phyloP scores from a whole-genome alignment of 805 yeast species.

The Danielia oregonensis region DNA sequence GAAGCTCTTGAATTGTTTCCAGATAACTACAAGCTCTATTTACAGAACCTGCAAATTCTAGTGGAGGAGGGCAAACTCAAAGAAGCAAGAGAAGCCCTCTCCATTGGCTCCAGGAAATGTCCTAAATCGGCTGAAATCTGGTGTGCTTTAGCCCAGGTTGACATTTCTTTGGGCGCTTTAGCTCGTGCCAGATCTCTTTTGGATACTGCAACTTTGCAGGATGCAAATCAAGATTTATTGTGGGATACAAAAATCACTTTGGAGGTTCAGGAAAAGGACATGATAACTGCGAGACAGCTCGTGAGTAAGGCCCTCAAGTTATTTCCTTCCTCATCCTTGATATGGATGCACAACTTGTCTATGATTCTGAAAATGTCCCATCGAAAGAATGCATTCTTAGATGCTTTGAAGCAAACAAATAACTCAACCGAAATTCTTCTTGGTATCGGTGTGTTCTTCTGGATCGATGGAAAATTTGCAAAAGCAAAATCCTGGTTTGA shows the following conservation, averaged over 20 bases:
- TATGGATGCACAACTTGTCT: conserved; percentile 66
- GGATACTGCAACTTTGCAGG: conserved; percentile 59
- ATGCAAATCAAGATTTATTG: conserved; percentile 47
- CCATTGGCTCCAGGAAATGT: conserved; percentile 46
- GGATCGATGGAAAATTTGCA: conserved; percentile 57
- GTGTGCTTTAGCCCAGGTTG: conserved; percentile 48
- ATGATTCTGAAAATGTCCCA: conserved; percentile 45
- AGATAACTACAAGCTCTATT: conserved; percentile 46
- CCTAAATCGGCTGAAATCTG: conserved; percentile 49
- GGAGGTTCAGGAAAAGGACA: conserved; percentile 50
- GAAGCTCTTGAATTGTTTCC: conserved; percentile 51
- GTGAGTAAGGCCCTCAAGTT: conserved; percentile 55
- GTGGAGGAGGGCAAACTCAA: conserved; percentile 19
- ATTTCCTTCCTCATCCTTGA: conserved; percentile 52
- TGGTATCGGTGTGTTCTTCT: conserved; percentile 65
- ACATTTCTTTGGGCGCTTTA: conserved; percentile 33
- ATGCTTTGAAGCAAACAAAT: conserved; percentile 65
- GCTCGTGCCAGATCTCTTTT: conserved; percentile 68
- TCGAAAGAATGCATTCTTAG: conserved; percentile 56
- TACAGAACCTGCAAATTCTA: conserved; percentile 61
- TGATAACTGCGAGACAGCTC: conserved; percentile 49
- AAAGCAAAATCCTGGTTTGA: conserved; percentile 75
- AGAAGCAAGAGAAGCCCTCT: conserved; percentile 46
- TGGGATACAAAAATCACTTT: conserved; percentile 57
- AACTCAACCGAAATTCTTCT: conserved; percentile 57